Evolutionary conservation across 2,329 filamentous ascomycete species (phyloP), one percentile per base, ranked within the genome.

Genomic region (Cercospora janseana): DNA sequence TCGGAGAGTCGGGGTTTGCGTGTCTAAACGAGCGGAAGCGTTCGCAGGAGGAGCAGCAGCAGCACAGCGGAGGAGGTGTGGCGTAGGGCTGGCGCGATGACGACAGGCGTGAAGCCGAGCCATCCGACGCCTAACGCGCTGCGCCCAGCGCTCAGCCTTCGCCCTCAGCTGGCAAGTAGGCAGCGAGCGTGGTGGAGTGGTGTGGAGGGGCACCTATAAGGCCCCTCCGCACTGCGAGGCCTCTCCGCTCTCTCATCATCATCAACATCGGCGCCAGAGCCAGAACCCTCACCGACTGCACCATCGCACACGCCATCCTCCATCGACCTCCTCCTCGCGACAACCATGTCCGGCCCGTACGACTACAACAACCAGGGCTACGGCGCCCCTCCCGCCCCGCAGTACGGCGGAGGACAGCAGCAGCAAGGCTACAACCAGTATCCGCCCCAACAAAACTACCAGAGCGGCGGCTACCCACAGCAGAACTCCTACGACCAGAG

Each of bases 331-430:
- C 40, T 38, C 24, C 23, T 13, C 27, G 18, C 31, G 23, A 7
- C 21, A 40, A 18, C 20, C 50, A 80, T 79, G 77, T 78, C 76
- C 12, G 75, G 75, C 51, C 75, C 75, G 28, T 79, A 79, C 69
- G 71, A 76, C 56, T 79, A 79, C 69, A 71, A 76, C 57, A 71
- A 48, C 16, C 40, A 38, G 31, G 40, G 40, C 47, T 45, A 50
- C 16, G 38, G 41, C 24, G 21, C 27, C 4, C 29, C 44, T 12
- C 44, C 44, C 12, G 44, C 44, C 3, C 37, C 37, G 18, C 47
- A 45, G 40, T 50, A 50, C 26, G 34, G 34, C 34, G 47, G 47
- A 45, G 61, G 49, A 50, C 65, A 69, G 47, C 65, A 69, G 47
- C 63, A 66, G 35, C 52, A 60, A 1, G 55, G 59, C 21, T 65